These are phyloP conservation scores for Kluyveromyces lactis DNA, from an alignment of 805 yeast species.

Conservation along the genomic window DNA sequence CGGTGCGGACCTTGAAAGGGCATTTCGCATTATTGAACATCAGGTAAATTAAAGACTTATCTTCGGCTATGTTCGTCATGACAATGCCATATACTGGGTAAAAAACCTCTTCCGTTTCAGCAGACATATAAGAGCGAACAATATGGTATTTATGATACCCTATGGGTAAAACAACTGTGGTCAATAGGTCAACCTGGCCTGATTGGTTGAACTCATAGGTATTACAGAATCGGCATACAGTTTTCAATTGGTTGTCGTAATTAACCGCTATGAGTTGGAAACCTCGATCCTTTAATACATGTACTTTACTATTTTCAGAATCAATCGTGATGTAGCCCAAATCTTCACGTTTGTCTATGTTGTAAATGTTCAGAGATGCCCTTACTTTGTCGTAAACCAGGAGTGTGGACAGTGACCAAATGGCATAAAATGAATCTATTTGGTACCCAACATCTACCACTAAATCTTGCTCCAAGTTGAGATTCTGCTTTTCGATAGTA, in stretches of 20 bases:
- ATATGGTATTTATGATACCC: neutral
- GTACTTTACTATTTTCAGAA: neutral
- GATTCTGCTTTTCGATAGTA: neutral
- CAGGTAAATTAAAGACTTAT: neutral
- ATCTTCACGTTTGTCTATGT: neutral
- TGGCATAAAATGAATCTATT: neutral
- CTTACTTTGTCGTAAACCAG: neutral
- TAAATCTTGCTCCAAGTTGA: neutral
- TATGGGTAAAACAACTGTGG: neutral
- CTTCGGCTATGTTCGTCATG: neutral
- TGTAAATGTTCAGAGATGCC: neutral
- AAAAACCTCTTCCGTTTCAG: neutral
- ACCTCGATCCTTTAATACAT: neutral
- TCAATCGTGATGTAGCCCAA: slow-evolving; percentile 1
- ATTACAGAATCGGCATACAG: neutral
- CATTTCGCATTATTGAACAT: neutral
- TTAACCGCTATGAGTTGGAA: neutral
- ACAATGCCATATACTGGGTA: neutral
- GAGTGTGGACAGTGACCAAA: neutral
- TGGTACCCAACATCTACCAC: neutral
- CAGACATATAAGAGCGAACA: too few species aligned
- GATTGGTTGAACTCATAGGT: neutral
- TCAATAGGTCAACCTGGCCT: neutral
- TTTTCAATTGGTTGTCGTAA: slow-evolving; percentile 1
- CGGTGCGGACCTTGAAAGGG: neutral